Base-by-base conservation (phyloP, 2,329 filamentous ascomycete genomes). In the Pseudofabraea citricarpa region DNA sequence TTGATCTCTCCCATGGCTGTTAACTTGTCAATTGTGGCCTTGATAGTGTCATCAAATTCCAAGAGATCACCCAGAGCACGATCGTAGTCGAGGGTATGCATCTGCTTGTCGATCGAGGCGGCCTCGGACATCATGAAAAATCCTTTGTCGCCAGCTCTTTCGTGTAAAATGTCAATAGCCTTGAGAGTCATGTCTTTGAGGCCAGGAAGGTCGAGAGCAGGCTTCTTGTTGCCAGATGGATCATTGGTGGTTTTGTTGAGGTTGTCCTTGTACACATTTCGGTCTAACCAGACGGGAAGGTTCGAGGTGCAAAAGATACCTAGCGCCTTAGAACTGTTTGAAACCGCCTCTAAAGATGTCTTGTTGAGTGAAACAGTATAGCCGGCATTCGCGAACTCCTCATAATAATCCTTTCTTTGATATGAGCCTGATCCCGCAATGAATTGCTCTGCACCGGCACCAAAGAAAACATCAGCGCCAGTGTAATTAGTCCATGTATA, bases 101-200 rank as follows among this genome's bases (percentile, higher is more conserved):
- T 93, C 74, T 88, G 84, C 74, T 94, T 94, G 68, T 93, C 88
- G 54, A 94, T 86, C 2, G 81, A 87, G 13, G 88, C 88, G 20
- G 84, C 88, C 64, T 94, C 88, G 10, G 82, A 81, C 87, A 94
- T 93, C 58, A 94, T 74, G 73, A 93, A 89, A 76, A 85, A 94
- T 5, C 88, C 88, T 47, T 86, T 75, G 45, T 84, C 74, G 24
- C 75, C 75, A 21, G 81, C 79, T 46, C 79, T 74, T 29, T 72
- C 72, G 62, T 84, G 68, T n/a, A 93, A 77, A 41, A 91, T 80
- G 46, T 91, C 86, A 39, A 93, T 77, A 19, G 87, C 87, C 71
- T 94, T 94, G 55, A 90, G 71, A 0, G 88, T 90, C 88, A 94
- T 94, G 35, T 93, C 86, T 67, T 89, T 91, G 40, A 93, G 79